phyloP scores from a whole-genome alignment of 345 rosid species.

The Arabidopsis arenosa region DNA sequence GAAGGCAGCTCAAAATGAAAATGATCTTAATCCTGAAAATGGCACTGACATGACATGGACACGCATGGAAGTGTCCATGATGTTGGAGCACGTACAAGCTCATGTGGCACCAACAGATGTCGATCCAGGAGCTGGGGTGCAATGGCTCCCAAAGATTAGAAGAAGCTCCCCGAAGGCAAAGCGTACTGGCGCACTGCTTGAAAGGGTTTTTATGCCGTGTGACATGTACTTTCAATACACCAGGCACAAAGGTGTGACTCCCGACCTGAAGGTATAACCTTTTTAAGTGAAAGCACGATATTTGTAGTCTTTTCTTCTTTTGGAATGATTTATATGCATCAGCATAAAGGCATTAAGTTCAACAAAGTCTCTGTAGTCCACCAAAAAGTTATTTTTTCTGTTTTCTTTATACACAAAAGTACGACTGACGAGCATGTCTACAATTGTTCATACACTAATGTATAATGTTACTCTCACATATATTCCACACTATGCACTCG shows the following conservation, averaged over 20 bases:
- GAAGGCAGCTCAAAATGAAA: constrained; percentile 68
- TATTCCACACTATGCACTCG: constrained; percentile 2
- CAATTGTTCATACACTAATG: background rate
- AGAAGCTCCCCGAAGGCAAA: constrained; percentile 87
- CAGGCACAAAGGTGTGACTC: constrained; percentile 95
- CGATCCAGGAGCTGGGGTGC: constrained; percentile 98
- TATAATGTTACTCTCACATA: background rate
- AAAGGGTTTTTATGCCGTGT: constrained; percentile 98
- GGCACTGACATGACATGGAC: constrained; percentile 94
- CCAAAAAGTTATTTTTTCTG: background rate
- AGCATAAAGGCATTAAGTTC: background rate
- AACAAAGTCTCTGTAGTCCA: background rate
- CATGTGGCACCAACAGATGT: constrained; percentile 99
- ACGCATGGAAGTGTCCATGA: constrained; percentile 88
- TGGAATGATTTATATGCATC: constrained; percentile 8
- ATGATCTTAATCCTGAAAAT: constrained; percentile 65
- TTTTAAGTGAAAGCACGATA: background rate
- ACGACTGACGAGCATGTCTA: background rate
- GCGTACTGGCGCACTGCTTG: constrained; percentile 97
- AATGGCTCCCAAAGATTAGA: constrained; percentile 92
- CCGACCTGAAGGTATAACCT: constrained; percentile 83
- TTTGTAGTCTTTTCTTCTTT: background rate
- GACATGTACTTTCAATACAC: constrained; percentile 97
- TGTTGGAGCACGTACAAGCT: constrained; percentile 98
- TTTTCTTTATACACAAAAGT: background rate